Percentiles rank a stretch among this genome's conserved stretches.
Conservation (phyloP, 257 asterid species). For the Gentiana straminea region DNA sequence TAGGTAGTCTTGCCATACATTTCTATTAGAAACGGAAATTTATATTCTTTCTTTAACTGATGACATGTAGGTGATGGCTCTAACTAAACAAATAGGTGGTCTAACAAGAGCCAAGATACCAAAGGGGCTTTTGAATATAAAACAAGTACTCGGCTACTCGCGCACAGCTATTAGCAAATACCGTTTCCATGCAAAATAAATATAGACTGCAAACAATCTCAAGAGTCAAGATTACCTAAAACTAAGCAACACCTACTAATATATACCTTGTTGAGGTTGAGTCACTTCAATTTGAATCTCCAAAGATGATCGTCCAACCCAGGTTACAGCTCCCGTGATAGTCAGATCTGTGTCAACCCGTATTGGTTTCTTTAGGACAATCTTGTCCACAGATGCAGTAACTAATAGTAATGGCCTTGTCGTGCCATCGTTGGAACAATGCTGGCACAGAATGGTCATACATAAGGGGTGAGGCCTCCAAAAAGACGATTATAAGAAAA, state of each 20-base stretch:
- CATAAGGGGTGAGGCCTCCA: background rate
- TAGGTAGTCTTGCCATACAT: no score
- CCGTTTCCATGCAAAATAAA: background rate
- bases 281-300: constrained; percentile 80
- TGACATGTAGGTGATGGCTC: background rate
- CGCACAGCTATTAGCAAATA: background rate
- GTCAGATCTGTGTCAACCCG: constrained; percentile 53
- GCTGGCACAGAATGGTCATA: constrained; percentile 33
- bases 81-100: background rate
- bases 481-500: background rate
- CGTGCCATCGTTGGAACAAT: constrained; percentile 60
- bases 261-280: constrained; percentile 61
- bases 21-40: background rate
- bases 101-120: background rate
- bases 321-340: constrained; percentile 72
- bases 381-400: constrained; percentile 91
- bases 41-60: background rate
- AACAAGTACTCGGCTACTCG: background rate
- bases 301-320: constrained; percentile 95
- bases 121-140: background rate
- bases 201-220: background rate
- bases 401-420: constrained; percentile 68
- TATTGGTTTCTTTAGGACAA: constrained; percentile 70
- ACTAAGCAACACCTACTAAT: background rate
- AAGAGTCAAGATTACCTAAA: background rate